Conservation (phyloP, 2,329 filamentous ascomycete genomes). For the Colletotrichum theobromicola region DNA sequence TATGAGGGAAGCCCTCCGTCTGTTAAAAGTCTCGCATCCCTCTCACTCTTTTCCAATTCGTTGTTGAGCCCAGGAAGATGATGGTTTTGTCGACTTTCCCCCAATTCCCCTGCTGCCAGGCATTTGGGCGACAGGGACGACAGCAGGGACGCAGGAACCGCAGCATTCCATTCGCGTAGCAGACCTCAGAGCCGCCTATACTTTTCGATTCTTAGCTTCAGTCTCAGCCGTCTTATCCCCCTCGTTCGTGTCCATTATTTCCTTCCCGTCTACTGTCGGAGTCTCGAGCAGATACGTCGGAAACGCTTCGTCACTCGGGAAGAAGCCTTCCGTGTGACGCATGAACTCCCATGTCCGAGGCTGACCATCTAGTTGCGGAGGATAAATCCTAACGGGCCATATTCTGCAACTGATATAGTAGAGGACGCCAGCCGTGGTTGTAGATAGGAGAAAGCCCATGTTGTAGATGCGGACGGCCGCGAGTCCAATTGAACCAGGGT, state of each 20-base stretch:
- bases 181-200: too few relatives aligned
- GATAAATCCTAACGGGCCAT: background rate
- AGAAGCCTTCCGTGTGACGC: background rate
- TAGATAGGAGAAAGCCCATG: background rate
- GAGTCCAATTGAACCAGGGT: background rate
- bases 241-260: background rate
- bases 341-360: background rate
- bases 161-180: too few relatives aligned
- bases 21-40: too few relatives aligned
- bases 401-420: background rate
- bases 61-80: background rate
- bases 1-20: too few relatives aligned
- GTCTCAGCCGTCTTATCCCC: background rate
- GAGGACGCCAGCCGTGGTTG: background rate
- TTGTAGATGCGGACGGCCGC: background rate
- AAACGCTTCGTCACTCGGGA: background rate
- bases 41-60: rapidly evolving
- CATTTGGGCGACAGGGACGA: too few relatives aligned
- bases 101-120: rapidly evolving
- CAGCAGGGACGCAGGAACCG: too few relatives aligned
- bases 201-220: background rate
- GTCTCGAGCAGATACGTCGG: background rate
- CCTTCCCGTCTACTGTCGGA: background rate
- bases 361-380: background rate
- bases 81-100: background rate